Evolutionary conservation across 2,329 filamentous ascomycete species (phyloP).

Genomic region (Penicillium vulpinum): DNA sequence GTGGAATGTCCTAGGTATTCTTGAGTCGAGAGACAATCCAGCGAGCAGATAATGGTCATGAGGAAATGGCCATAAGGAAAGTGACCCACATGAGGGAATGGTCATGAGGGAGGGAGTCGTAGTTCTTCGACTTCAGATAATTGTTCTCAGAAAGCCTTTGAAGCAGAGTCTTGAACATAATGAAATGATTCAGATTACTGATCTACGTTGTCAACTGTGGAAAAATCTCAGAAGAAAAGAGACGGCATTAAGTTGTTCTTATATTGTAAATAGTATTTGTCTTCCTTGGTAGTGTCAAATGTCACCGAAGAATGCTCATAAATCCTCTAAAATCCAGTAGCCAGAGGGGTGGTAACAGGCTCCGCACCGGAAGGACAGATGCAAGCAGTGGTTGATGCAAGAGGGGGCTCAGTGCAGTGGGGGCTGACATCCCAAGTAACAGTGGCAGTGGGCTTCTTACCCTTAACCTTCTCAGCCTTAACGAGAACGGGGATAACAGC

Average conservation of each 20-base stretch:
- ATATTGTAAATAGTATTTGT: neutral
- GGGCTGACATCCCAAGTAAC: constrained; percentile 31
- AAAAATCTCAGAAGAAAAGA: neutral
- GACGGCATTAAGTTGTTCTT: too few relatives aligned
- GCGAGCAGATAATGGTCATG: too few relatives aligned
- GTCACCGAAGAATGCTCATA: neutral
- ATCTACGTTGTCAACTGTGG: neutral
- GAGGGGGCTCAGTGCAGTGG: constrained; percentile 37
- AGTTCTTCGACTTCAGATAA: too few relatives aligned
- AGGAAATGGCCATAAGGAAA: too few relatives aligned
- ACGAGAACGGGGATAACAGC: constrained; percentile 54
- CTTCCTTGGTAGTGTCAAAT: neutral
- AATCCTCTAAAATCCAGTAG: constrained; percentile 10
- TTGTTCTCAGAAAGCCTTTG: too few relatives aligned
- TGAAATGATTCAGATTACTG: neutral
- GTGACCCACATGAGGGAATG: too few relatives aligned
- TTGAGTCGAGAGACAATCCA: too few relatives aligned
- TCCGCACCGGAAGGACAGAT: constrained; percentile 33
- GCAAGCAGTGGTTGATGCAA: constrained; percentile 32
- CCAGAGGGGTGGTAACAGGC: constrained; percentile 33
- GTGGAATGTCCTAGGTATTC: too few relatives aligned
- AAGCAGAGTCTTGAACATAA: too few relatives aligned
- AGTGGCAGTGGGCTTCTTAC: constrained; percentile 13
- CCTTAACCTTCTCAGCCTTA: constrained; percentile 37
- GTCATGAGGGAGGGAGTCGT: too few relatives aligned